Evolutionary conservation across 192 early-diverging fungal species (phyloP).

Genomic region (Linnemannia hyalina): DNA sequence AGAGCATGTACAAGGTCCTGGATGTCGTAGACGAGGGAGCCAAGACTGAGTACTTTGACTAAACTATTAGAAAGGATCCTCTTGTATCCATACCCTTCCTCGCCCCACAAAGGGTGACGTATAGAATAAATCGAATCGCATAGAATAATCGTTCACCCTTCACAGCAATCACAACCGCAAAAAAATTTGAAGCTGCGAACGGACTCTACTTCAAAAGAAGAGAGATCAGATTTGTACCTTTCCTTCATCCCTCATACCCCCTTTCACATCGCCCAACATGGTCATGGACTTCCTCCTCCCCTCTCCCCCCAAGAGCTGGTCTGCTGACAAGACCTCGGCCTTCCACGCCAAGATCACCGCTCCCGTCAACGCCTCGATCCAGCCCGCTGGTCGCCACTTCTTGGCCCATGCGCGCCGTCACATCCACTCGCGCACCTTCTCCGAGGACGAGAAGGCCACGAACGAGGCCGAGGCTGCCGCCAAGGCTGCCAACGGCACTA

Average conservation of each 20-base stretch:
- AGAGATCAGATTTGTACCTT: not conserved
- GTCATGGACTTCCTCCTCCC: constrained; percentile 76
- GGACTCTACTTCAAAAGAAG: not conserved
- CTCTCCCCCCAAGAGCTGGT: constrained; percentile 79
- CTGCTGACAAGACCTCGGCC: constrained; percentile 58
- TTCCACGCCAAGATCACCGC: constrained; percentile 59
- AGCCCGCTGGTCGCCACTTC: constrained; percentile 71
- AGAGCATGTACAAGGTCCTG: constrained; percentile 70
- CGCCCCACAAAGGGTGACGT: not conserved
- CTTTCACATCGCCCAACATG: constrained; percentile 40
- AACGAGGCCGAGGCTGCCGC: constrained; percentile 60
- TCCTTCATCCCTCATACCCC: constrained; percentile 18
- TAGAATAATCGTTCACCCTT: not conserved
- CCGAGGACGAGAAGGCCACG: constrained; percentile 67
- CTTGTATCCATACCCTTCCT: not conserved
- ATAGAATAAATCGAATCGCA: not conserved
- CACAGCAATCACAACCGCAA: not conserved
- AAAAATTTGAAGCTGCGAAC: constrained; percentile 4
- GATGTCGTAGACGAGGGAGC: constrained; percentile 74
- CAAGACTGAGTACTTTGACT: constrained; percentile 43
- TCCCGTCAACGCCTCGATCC: constrained; percentile 55
- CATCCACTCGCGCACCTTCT: constrained; percentile 71
- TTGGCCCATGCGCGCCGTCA: constrained; percentile 72
- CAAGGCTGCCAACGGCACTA: constrained; percentile 47
- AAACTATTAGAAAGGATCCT: not conserved